Base-by-base conservation (phyloP, 208 protist genomes). In the Trypanosoma melophagium region DNA sequence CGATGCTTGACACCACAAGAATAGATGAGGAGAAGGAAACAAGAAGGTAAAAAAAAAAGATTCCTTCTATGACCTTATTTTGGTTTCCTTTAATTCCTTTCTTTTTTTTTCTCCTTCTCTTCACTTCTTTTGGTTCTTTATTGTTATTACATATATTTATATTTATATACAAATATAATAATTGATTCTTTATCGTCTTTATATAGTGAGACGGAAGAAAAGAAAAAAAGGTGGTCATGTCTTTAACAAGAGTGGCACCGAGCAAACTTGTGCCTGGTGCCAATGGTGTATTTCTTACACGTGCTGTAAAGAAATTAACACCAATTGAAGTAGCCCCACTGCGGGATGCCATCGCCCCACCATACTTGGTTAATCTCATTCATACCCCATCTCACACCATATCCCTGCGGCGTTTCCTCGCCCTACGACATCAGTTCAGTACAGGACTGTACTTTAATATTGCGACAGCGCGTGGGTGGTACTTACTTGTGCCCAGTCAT, bases 381-480 rank as follows among this genome's bases (percentile, higher is more conserved):
- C 45, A 49, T 35, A 71, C 79, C 7, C 84, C 85, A 17, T 64
- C 28, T 0, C 77, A 81, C 31, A 66, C 64, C 42, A 82, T 92
- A 25, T 87, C 81, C 0, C 79, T 91, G 16, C 82, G 81, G 21
- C 86, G 84, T 21, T 95, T 95, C 58, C 68, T 90, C 13, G 89
- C 86, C 0, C 65, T 92, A 41, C 83, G 89, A 13, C 79, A 87
- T 56, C 80, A 83, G 60, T 92, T 89, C 63, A 84, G 75, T 66
- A 74, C 57, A 21, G 55, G 62, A 7, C 49, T 25, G 47, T 87
- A 81, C 58, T 79, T 95, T 5, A 76, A 92, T 67, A 69, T 80
- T 0, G 74, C 84, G 10, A 89, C 84, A 0, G 22, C 63, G 21
- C n/a, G 64, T 8, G 86, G 86, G 24, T 95, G 84, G 83, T 92